A percentile compares a stretch with the other conserved stretches of the same genome.
Conservation (phyloP, 1,284 basidiomycete genomes). For the Heterobasidion occidentale region DNA sequence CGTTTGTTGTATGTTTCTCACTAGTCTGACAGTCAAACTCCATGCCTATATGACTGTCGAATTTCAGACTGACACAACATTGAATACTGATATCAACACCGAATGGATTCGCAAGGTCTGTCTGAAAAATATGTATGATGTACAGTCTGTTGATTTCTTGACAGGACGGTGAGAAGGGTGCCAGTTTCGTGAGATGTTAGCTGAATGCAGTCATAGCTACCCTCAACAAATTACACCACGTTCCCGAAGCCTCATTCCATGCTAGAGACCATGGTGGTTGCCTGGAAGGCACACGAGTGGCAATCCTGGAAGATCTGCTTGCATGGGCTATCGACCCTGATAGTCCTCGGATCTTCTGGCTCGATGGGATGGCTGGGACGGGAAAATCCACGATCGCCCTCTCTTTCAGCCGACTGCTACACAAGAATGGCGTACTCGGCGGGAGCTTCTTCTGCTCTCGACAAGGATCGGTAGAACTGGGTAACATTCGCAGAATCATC, state of each 20-base stretch:
- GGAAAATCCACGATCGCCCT: conserved; percentile 17
- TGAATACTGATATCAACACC: not conserved
- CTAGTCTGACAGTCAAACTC: not conserved
- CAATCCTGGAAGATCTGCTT: conserved; percentile 8
- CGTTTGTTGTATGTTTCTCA: not conserved
- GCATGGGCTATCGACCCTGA: conserved; percentile 6
- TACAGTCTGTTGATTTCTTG: not conserved
- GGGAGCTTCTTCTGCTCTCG: conserved; percentile 1
- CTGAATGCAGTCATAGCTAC: not conserved
- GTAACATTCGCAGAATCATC: not conserved
- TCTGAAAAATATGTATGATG: not conserved
- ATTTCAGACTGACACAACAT: not conserved
- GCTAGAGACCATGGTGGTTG: not conserved
- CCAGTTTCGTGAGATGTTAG: not conserved
- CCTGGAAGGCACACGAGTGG: conserved; percentile 10
- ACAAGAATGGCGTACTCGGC: not conserved
- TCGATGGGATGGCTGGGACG: conserved; percentile 17
- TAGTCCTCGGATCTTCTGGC: conserved; percentile 13
- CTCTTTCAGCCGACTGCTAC: not conserved
- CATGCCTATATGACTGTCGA: not conserved
- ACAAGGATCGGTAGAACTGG: not conserved
- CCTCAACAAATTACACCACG: not conserved
- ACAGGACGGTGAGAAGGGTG: not conserved
- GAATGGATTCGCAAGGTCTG: not conserved
- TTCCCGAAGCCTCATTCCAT: not conserved